Base-by-base conservation (phyloP, 768 basidiomycete genomes). In the Leccinellum albellum region DNA sequence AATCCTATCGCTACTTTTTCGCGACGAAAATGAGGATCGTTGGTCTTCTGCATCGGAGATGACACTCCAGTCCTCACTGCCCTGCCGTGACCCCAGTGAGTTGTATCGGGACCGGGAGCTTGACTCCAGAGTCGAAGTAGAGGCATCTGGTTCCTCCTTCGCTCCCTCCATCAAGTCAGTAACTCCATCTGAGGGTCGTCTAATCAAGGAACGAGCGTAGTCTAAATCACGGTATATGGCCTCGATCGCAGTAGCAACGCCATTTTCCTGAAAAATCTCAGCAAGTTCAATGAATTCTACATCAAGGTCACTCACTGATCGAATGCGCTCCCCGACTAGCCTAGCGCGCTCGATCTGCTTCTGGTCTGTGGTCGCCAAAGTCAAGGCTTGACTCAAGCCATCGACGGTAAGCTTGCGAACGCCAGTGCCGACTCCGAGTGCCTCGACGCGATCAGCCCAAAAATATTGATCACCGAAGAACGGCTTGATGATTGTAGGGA, bases 381-480 rank as follows among this genome's bases (percentile, higher is more conserved):
- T 66, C 42, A 99, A 78, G 0, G 96, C 95, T 9, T 91, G 87
- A 15, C 87, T 82, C 55, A 99, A 74, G 49, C 77, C 77, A 15
- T 90, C 83, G 14, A 88, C 86, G 12, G 90, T 94, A 54, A 98
- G 78, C 72, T 95, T 96, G 64, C 91, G 84, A 51, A 99, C 87
- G 51, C 88, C 85, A 29, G 86, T 80, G 46, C 96, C 97, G 50
- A 98, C 85, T 35, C 95, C 95, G 42, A 99, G 80, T 2, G 94
- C 93, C 71, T 97, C 94, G n/a, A 98, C 93, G 28, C 96, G 88
- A 72, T 99, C 93, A 3, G 93, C 92, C 94, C 94, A 98, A 75
- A 98, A 96, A 70, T 89, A 92, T 66, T 98, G 95, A 70, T 98
- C 95, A 3, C 97, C 96, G 65, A 98, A 99, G 82, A 98, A 99